Conservation (phyloP, 768 basidiomycete genomes). For the Lentinula edodes region DNA sequence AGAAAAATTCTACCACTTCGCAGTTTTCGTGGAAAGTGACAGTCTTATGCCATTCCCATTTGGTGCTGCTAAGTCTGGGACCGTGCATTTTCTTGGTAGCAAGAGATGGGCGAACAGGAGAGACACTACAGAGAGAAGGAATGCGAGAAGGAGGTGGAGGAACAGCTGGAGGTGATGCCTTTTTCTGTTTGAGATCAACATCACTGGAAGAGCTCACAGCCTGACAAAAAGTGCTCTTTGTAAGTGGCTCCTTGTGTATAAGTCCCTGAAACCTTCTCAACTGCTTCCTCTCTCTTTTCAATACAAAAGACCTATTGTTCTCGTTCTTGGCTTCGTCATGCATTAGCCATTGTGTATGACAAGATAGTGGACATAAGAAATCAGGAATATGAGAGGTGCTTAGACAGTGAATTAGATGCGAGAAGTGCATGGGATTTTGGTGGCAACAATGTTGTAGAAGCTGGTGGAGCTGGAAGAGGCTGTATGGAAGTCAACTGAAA, state of each 20-base stretch:
- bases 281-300: constrained; percentile 76
- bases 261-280: constrained; percentile 71
- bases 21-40: constrained; percentile 78
- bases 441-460: background rate
- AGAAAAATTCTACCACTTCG: constrained; percentile 78
- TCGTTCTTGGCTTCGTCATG: constrained; percentile 61
- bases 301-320: constrained; percentile 65
- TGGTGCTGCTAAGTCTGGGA: constrained; percentile 54
- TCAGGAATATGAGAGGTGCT: background rate
- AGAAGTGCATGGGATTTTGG: background rate
- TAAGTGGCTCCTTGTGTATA: constrained; percentile 70
- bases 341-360: constrained; percentile 37
- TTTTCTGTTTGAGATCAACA: background rate
- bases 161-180: constrained; percentile 5
- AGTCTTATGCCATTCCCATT: constrained; percentile 60
- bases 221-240: constrained; percentile 72
- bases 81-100: constrained; percentile 73
- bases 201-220: constrained; percentile 1
- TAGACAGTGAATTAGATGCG: background rate
- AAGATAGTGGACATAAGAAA: background rate
- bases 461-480: constrained; percentile 4
- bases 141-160: constrained; percentile 5
- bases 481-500: background rate
- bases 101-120: constrained; percentile 61
- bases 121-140: constrained; percentile 22